A percentile compares a stretch with the other conserved stretches of the same genome.
Evolutionary conservation across 176 grass and related monocot genomes (phyloP).

Genomic region (Carex cristatella): DNA sequence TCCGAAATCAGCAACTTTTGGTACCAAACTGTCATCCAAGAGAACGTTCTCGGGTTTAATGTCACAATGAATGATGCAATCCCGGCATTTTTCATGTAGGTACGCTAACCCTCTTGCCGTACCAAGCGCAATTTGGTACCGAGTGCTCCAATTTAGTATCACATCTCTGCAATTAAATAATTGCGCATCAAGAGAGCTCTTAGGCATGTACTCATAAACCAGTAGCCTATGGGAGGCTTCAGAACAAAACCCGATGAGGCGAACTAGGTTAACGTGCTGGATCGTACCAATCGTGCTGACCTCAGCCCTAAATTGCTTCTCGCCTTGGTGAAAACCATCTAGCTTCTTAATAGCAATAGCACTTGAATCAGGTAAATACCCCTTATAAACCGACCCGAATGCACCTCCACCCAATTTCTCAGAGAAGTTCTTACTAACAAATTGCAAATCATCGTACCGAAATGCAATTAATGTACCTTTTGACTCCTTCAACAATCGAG

Average conservation of each 20-base stretch:
- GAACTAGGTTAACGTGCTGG: constrained; percentile 81
- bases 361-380: constrained; percentile 52
- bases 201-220: constrained; percentile 81
- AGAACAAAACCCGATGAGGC: constrained; percentile 71
- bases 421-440: constrained; percentile 63
- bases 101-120: constrained; percentile 70
- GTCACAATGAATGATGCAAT: constrained; percentile 90
- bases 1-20: constrained; percentile 82
- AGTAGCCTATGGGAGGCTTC: constrained; percentile 49
- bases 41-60: constrained; percentile 90
- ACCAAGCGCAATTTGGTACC: constrained; percentile 72
- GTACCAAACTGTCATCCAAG: constrained; percentile 57
- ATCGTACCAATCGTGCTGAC: constrained; percentile 78
- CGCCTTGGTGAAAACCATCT: constrained; percentile 64
- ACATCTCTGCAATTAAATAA: constrained; percentile 42
- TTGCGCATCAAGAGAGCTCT: constrained; percentile 62
- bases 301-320: constrained; percentile 94
- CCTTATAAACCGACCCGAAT: constrained; percentile 66
- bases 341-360: constrained; percentile 74
- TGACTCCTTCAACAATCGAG: constrained; percentile 39
- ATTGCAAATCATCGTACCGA: constrained; percentile 55
- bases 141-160: constrained; percentile 38
- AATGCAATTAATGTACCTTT: constrained; percentile 54
- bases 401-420: constrained; percentile 63
- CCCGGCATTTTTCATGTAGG: constrained; percentile 70